These are phyloP conservation scores for Naganishia onofrii DNA, from an alignment of 768 basidiomycete genomes.

Conservation along the genomic window DNA sequence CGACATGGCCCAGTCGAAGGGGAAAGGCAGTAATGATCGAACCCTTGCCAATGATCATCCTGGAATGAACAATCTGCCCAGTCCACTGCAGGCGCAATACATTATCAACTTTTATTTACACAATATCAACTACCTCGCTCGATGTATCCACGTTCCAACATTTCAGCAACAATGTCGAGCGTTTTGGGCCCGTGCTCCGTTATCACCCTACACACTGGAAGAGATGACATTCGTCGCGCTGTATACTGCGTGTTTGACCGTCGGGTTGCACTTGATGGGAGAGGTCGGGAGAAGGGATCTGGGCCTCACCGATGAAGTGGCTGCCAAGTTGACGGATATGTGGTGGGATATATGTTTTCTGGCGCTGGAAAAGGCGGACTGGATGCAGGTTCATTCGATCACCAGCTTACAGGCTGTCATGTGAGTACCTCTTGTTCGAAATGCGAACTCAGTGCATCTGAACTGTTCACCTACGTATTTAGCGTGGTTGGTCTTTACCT, in stretches of 20 bases:
- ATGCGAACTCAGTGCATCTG: neutral
- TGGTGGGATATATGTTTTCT: constrained; percentile 26
- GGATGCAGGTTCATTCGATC: constrained; percentile 28
- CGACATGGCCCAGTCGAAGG: neutral
- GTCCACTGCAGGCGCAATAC: constrained; percentile 21
- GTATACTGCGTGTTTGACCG: constrained; percentile 17
- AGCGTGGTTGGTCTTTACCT: constrained; percentile 25
- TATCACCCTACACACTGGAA: neutral
- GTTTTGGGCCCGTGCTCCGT: constrained; percentile 1
- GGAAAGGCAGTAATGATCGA: neutral
- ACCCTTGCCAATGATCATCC: constrained; percentile 1
- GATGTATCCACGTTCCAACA: constrained; percentile 26
- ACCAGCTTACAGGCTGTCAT: constrained; percentile 24
- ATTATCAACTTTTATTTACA: constrained; percentile 26
- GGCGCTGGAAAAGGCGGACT: constrained; percentile 28
- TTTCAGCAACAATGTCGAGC: constrained; percentile 21
- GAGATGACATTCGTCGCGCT: constrained; percentile 25
- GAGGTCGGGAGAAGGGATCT: constrained; percentile 12
- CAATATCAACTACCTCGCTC: constrained; percentile 23
- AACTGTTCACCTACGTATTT: neutral
- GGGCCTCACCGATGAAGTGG: constrained; percentile 2
- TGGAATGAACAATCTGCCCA: constrained; percentile 18
- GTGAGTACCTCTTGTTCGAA: constrained; percentile 1
- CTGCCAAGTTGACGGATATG: constrained; percentile 1
- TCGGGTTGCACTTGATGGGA: constrained; percentile 28